phyloP scores from a whole-genome alignment of 495 filamentous ascomycete species.

The Penicillium verhagenii region DNA sequence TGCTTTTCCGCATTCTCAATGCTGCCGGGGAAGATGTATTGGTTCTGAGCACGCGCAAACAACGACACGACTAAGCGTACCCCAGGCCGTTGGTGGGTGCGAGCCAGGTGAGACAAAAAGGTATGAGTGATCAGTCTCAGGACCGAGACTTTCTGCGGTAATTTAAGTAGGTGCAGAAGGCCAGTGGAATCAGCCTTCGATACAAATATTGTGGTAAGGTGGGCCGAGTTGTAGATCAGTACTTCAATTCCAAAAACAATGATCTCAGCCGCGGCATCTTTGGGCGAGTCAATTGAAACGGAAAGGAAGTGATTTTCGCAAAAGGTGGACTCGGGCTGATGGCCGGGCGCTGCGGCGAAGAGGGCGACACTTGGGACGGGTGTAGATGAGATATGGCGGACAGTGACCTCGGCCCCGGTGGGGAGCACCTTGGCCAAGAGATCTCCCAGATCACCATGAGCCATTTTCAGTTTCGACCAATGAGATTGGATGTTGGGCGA shows the following conservation, averaged over 20 bases:
- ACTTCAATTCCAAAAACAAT: constrained; percentile 69
- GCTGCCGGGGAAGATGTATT: constrained; percentile 94
- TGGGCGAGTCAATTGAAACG: constrained; percentile 56
- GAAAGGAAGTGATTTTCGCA: constrained; percentile 86
- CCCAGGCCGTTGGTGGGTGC: constrained; percentile 61
- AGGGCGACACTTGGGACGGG: constrained; percentile 70
- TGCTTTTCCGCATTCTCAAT: constrained; percentile 83
- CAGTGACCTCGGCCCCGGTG: constrained; percentile 62
- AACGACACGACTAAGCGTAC: constrained; percentile 79
- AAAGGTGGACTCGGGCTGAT: constrained; percentile 70
- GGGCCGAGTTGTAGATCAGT: constrained; percentile 66
- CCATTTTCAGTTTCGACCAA: constrained; percentile 25
- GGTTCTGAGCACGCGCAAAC: constrained; percentile 87
- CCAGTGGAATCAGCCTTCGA: constrained; percentile 97
- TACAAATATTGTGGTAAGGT: constrained; percentile 85
- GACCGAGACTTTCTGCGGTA: constrained; percentile 65
- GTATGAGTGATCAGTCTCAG: constrained; percentile 67
- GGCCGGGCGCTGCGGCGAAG: constrained; percentile 72
- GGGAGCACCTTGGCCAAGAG: constrained; percentile 70
- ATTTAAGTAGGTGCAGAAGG: constrained; percentile 65
- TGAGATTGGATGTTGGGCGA: constrained; percentile 21
- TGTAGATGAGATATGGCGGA: constrained; percentile 87
- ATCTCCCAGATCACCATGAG: constrained; percentile 41
- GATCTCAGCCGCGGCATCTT: constrained; percentile 39
- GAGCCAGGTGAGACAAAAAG: constrained; percentile 74